phyloP scores from a whole-genome alignment of 345 rosid species.

The Toxicodendron radicans region DNA sequence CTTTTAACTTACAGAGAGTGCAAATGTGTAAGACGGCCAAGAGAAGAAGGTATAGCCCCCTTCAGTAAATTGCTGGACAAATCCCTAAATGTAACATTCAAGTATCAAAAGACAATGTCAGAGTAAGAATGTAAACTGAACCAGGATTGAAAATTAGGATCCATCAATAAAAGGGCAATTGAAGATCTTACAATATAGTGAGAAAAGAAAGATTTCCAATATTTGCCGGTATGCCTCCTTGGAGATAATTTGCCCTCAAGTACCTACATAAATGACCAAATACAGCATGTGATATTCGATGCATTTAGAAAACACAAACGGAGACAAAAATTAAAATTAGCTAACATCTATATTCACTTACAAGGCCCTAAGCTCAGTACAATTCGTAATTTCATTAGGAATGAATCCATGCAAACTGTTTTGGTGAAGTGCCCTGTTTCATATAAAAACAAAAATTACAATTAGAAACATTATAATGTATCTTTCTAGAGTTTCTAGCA shows the following conservation, averaged over 20 bases:
- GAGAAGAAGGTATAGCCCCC: slow-evolving; percentile 85
- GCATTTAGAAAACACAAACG: background rate
- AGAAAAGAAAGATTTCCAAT: slow-evolving; percentile 82
- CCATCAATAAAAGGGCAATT: background rate
- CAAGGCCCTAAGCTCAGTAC: slow-evolving; percentile 89
- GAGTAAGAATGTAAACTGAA: background rate
- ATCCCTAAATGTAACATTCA: slow-evolving; percentile 54
- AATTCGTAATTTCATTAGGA: slow-evolving; percentile 74
- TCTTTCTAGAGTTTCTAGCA: background rate
- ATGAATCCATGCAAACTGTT: slow-evolving; percentile 84
- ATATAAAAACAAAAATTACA: background rate
- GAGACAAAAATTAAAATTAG: background rate
- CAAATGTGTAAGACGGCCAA: slow-evolving; percentile 67
- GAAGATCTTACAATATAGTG: slow-evolving; percentile 60
- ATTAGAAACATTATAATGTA: background rate
- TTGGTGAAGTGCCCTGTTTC: slow-evolving; percentile 82
- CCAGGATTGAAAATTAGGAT: background rate
- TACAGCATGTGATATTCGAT: slow-evolving; percentile 2
- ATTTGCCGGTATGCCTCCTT: slow-evolving; percentile 84
- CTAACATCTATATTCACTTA: slow-evolving; percentile 38
- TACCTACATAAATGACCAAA: slow-evolving; percentile 47
- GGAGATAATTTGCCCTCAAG: slow-evolving; percentile 84
- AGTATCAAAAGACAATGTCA: background rate
- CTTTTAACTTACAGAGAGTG: slow-evolving; percentile 60
- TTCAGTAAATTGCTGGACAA: slow-evolving; percentile 85